Evolutionary conservation across 2,329 filamentous ascomycete genomes (phyloP).

Genomic region (Pestalotiopsis sp.): DNA sequence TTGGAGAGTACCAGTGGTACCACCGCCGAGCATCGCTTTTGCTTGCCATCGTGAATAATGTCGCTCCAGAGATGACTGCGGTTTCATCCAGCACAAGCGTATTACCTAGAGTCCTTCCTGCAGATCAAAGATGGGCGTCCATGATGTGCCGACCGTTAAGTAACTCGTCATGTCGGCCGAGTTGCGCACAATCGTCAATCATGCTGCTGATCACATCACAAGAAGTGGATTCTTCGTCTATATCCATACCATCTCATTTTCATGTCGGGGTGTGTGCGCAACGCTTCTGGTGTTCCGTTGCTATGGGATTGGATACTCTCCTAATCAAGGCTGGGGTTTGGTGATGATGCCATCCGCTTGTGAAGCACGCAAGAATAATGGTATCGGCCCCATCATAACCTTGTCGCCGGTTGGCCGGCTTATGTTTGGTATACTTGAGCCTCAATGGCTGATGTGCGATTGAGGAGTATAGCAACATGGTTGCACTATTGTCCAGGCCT

Average conservation of each 20-base stretch:
- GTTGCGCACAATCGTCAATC: neutral
- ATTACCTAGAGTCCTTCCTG: neutral
- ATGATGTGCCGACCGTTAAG: neutral
- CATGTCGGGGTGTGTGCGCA: neutral
- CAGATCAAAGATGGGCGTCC: neutral
- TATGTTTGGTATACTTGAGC: neutral
- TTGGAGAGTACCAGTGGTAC: constrained; percentile 24
- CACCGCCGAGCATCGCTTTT: constrained; percentile 6
- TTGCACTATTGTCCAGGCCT: no score
- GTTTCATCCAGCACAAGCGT: neutral
- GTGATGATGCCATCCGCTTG: neutral
- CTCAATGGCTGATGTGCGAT: neutral
- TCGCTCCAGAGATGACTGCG: neutral
- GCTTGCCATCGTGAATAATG: neutral
- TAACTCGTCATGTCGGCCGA: neutral
- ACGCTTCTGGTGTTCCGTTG: neutral
- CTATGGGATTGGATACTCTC: neutral
- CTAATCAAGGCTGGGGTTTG: neutral
- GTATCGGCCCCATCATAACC: neutral
- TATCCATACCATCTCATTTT: neutral
- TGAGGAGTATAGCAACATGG: no score
- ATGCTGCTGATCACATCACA: constrained; percentile 4
- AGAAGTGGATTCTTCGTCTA: neutral
- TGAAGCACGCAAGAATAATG: neutral
- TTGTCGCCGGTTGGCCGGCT: neutral